Base-by-base conservation (phyloP, 73 alveolate genomes). In the Breviolum minutum region DNA sequence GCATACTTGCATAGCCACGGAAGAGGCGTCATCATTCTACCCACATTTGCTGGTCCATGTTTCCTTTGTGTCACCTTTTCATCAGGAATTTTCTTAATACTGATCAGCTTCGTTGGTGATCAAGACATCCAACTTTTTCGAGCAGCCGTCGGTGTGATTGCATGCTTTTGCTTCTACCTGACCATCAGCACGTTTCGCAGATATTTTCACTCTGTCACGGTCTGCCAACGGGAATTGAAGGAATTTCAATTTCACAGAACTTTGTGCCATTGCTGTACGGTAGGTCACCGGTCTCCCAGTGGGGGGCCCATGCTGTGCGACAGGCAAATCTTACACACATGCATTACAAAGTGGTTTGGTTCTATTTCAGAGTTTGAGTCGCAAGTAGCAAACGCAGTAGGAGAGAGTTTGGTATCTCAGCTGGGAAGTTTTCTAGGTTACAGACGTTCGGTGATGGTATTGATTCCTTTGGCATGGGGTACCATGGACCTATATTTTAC, bases 371-470 rank as follows among this genome's bases (percentile, higher is more conserved):
- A 27, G 20, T 73, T 73, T 73, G 83, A 73, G n/a, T 27, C 20
- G 83, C 83, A 22, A 10, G 83, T 73, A 9, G 14, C 48, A 32
- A 27, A 73, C 20, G 83, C 2, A 32, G 83, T 73, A 32, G 48
- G 20, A 13, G 83, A 73, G n/a, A 63, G 64, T 27, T 30, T 77
- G 16, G 10, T 63, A 8, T 9, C 17, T 24, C 87, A 77, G 26
- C 63, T 81, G 48, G 13, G 30, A 30, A 30, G 70, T n/a, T 40
- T 81, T 66, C 70, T 81, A 32, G 48, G 32, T 19, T 81, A 81
- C 89, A 81, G 48, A n/a, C 89, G 48, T 14, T 81, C 40, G 14
- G 89, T 81, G 40, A 29, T 81, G 48, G 89, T 69, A 26, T 81
- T 81, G 89, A 69, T 81, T 8, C 89, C 89, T 17, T 32, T 30